Evolutionary conservation across 306 rosid genomes (phyloP), one percentile per base, ranked within the genome.

Genomic region (Lathyrus aphaca): DNA sequence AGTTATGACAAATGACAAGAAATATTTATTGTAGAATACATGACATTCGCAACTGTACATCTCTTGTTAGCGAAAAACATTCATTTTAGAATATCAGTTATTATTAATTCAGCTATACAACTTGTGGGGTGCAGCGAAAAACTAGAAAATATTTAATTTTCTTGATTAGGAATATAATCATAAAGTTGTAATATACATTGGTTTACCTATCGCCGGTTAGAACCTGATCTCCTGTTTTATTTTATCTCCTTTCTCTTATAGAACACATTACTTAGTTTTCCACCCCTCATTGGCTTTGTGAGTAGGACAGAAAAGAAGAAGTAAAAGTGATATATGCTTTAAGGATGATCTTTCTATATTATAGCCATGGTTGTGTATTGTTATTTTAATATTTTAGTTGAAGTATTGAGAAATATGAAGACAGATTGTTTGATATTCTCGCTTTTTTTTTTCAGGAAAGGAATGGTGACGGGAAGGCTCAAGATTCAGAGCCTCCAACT

Each of bases 401-500:
- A 55, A 59, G 60, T 56, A 69, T 25, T 64, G 38, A 64, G 77
- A 12, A 21, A 39, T 66, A 29, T 39, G 35, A 11, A 25, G 46
- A 25, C 25, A 40, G 29, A 49, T 29, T 37, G 55, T 68, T 74
- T 48, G 59, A 50, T 80, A 74, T 51, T 79, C 35, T 35, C 56
- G 4, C 57, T 53, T 78, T 74, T 44, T 69, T 72, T 62, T 80
- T 77, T 64, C 83, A 95, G 97, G 99, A 91, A 69, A 87, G 90
- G 84, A 91, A 84, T 82, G 88, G 89, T 19, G 95, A 89, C 17
- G 81, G 80, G 21, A 94, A 72, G 77, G 79, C 76, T 79, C 96
- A 75, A 56, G 97, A 88, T 58, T 88, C 96, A 32, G 99, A 95
- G 80, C 97, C 97, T 76, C 90, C 91, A 45, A 91, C 99, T 71